These are phyloP conservation scores for Yarrowia bubula DNA, from an alignment of 805 yeast species.

Conservation along the genomic window DNA sequence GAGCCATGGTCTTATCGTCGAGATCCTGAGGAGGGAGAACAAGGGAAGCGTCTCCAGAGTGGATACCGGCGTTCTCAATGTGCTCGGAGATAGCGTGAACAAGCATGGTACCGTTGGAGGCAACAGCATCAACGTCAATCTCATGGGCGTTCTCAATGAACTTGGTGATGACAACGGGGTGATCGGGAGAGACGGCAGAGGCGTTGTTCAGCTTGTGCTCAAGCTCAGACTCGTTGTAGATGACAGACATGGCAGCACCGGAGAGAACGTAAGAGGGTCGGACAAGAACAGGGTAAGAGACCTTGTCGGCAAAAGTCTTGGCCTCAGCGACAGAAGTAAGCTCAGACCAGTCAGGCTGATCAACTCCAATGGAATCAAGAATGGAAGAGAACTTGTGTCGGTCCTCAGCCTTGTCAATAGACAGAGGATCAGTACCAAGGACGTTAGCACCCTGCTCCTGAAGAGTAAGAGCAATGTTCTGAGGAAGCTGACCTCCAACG, in stretches of 20 bases:
- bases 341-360: conserved; percentile 98
- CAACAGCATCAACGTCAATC: conserved; percentile 97
- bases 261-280: conserved; percentile 96
- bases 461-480: conserved; percentile 85
- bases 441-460: conserved; percentile 75
- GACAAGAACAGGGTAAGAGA: conserved; percentile 92
- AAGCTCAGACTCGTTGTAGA: conserved; percentile 73
- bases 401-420: conserved; percentile 96
- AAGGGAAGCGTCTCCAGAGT: conserved; percentile 97
- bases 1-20: conserved; percentile 59
- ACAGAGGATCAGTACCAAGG: conserved; percentile 90
- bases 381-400: conserved; percentile 96
- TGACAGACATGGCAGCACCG: conserved; percentile 98
- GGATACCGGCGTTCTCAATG: conserved; percentile 98
- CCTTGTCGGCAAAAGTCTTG: conserved; percentile 75
- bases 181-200: conserved; percentile 88
- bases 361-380: conserved; percentile 86
- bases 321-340: conserved; percentile 84
- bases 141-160: conserved; percentile 95
- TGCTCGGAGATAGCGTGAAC: conserved; percentile 97
- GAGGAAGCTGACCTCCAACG: conserved; percentile 98
- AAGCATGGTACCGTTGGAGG: conserved; percentile 78
- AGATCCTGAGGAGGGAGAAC: conserved; percentile 87
- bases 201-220: conserved; percentile 82
- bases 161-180: conserved; percentile 96